Evolutionary conservation across 2,329 filamentous ascomycete species (phyloP), one percentile per base, ranked within the genome.

Genomic region (Aspergillus sergii): DNA sequence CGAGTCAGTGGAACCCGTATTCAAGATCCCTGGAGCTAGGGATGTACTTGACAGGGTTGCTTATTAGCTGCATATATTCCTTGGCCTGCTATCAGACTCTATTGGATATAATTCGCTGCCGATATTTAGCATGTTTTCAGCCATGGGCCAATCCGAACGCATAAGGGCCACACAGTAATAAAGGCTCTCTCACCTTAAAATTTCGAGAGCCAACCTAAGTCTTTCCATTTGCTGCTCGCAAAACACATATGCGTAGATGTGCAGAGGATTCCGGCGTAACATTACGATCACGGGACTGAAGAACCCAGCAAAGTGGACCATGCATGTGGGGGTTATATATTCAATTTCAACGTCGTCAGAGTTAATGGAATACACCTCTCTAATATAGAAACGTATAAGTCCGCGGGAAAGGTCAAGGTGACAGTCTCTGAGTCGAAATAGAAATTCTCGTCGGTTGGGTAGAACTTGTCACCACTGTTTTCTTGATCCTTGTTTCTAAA

Each of bases 241-340:
- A 69, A 63, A 61, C 65, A 65, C 64, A 62, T 65, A 72, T 72
- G 73, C 73, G 71, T 61, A 65, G 71, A 62, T 69, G 66, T 68
- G 71, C 75, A 75, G 72, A 72, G 71, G 69, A 64, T 69, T 71
- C 72, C 71, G 72, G 75, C 51, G n/a, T 70, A 58, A 70, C 69
- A 71, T 71, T 72, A 67, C 64, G 68, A 74, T 79, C 78, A 80
- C 77, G 76, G 75, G 78, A 80, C 70, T 67, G 68, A 64, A 72
- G 62, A 66, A 72, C 75, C 77, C 77, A 71, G 67, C 68, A 67
- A 69, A 64, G 68, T 76, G 78, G 76, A 73, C 67, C 68, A 62
- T 71, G 69, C 70, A 76, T 72, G 73, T 73, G 74, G 73, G 19
- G 45, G 76, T 73, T 72, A 62, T 34, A 65, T 78, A 77, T 77